phyloP scores from a whole-genome alignment of 2,329 filamentous ascomycete species.

The Stylonectria norvegica region DNA sequence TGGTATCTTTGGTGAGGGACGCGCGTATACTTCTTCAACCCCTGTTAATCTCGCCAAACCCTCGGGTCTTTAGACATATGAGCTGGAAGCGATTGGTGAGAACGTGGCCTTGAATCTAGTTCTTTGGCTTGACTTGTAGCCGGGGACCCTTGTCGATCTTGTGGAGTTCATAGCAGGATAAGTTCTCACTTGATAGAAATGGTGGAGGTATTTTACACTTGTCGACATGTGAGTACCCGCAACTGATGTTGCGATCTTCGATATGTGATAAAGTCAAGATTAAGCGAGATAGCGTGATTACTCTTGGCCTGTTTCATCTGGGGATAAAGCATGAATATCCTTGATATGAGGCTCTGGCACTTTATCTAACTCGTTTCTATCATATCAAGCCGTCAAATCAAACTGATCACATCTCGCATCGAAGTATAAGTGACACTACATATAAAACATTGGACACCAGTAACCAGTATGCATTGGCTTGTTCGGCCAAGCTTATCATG shows the following conservation, averaged over 20 bases:
- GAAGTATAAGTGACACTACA: too few relatives aligned
- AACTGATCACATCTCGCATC: too few relatives aligned
- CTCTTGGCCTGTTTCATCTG: too few relatives aligned
- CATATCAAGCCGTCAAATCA: too few relatives aligned
- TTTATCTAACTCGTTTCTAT: background rate
- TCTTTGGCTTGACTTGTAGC: background rate
- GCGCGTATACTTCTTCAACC: background rate
- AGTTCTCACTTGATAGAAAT: background rate
- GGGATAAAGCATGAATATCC: background rate
- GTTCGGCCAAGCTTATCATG: slow-evolving; percentile 10
- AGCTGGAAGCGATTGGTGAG: background rate
- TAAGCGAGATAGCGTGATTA: too few relatives aligned
- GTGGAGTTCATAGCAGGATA: background rate
- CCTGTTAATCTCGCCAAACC: background rate
- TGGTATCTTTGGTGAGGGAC: background rate
- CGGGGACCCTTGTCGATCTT: too few relatives aligned
- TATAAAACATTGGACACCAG: background rate
- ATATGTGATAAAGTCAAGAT: too few relatives aligned
- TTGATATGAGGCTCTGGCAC: background rate
- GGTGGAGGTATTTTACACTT: background rate
- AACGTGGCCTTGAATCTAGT: background rate
- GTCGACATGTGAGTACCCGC: background rate
- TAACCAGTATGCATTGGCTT: slow-evolving; percentile 1
- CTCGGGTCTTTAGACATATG: background rate
- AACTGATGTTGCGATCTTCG: too few relatives aligned